Evolutionary conservation across 352 stramenopile genomes (phyloP).

Genomic region (Globisporangium abappressorium): DNA sequence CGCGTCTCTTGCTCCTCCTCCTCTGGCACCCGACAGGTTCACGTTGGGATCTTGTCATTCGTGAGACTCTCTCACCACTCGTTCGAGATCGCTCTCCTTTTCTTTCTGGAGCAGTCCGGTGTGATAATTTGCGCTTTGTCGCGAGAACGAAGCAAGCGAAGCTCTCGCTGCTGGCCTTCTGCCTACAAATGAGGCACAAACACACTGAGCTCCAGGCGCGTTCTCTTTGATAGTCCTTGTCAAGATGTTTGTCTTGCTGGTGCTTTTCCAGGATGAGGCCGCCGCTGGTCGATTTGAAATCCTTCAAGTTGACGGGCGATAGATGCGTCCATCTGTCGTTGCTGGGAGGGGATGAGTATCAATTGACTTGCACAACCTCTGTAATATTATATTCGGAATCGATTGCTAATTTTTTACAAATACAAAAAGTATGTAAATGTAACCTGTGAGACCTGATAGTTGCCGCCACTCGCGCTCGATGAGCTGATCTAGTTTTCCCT

Average conservation of each 20-base stretch:
- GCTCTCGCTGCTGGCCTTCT: too few species aligned
- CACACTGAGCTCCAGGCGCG: too few species aligned
- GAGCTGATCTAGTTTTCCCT: constrained; percentile 9
- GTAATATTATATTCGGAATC: neutral
- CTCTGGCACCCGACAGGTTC: neutral
- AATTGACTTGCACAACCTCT: neutral
- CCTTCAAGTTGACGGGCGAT: neutral
- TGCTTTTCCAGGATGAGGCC: neutral
- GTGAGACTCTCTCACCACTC: neutral
- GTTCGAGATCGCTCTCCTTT: neutral
- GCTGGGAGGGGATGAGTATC: neutral
- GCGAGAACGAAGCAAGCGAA: too few species aligned
- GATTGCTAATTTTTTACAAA: neutral
- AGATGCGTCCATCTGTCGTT: neutral
- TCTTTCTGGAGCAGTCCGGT: too few species aligned
- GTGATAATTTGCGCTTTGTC: too few species aligned
- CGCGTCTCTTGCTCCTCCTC: neutral
- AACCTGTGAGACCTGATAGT: constrained; percentile 3
- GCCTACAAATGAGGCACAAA: too few species aligned
- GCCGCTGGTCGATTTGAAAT: neutral
- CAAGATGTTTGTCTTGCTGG: too few species aligned
- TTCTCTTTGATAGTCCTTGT: too few species aligned
- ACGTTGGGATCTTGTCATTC: neutral
- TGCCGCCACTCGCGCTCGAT: neutral
- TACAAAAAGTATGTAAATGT: neutral